Base-by-base conservation (phyloP, 805 yeast species). In the Dipodascopsis uninucleata region DNA sequence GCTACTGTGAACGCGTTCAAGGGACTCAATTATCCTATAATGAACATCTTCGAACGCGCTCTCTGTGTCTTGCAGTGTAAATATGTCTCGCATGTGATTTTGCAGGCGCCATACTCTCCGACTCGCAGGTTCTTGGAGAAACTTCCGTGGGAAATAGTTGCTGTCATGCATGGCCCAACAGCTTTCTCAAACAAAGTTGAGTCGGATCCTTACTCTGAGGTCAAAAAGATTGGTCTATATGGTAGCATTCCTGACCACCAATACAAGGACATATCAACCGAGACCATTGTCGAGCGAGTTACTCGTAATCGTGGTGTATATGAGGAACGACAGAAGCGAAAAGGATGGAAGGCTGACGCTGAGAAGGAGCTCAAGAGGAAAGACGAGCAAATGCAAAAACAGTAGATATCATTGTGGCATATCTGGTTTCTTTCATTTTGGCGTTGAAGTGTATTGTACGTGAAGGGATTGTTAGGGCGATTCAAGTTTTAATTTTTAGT, bases 41-140 rank as follows among this genome's bases (percentile, higher is more conserved):
- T 93, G 97, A 87, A 85, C 58, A 57, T 85, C 16, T 77, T 82
- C 49, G 97, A 93, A 64, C 75, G 97, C 49, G 75, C 89, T 0
- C 68, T 93, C 49, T 87, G 96, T 63, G 89, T 88, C 5, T 68
- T 93, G 57, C 96, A 90, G 64, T 87, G 96, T 65, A 74, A 75
- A 23, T 53, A 47, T 33, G 57, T 52, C 28, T 53, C 58, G 31
- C 87, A 84, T 1, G 71, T 87, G 2, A 69, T 93, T 0, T 62
- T 90, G 28, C 83, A 80, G 2, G 85, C 85, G 1, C 89, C 90
- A 14, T 72, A 70, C 52, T 55, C 53, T 3, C 80, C 83, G 16
- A 65, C 70, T 4, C 38, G 36, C 7, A 52, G 58, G 3, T 80
- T 71, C 47, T 55, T 80, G 21, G 49, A 50, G 2, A 54, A 57